Base-by-base conservation (phyloP, 768 basidiomycete genomes). In the Strobilomyces echinocephalus region DNA sequence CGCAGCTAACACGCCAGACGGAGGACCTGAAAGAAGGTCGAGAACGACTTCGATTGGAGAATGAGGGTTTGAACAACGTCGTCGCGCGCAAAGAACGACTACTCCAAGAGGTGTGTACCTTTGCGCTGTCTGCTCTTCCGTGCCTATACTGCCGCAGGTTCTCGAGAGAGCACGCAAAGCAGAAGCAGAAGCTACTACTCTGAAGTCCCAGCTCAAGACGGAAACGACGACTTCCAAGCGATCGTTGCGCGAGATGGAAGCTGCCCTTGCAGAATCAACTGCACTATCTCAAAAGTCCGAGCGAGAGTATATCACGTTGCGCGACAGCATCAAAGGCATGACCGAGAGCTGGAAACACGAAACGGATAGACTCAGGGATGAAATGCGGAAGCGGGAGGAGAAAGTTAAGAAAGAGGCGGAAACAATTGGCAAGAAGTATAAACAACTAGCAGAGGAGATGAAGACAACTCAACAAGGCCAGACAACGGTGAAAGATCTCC, bases 21-120 rank as follows among this genome's bases (percentile, higher is more conserved):
- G 92, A 94, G 67, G 92, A 95, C 68, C 67, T 93, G 66, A 93
- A 92, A 67, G 92, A 94, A 67, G 86, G 82, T 3, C 77, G 91
- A 58, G 92, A 95, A 68, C 75, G 92, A 45, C 70, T 93, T 57
- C 71, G 90, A 52, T 64, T 91, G 46, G 92, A 95, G 71, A 94
- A 91, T 61, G 92, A 94, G 65, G 87, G 87, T 3, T 68, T 94
- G 60, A 91, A 91, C 62, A 90, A 91, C 57, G 91, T 93, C 16
- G 87, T 95, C 21, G 82, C 89, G 28, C 76, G 92, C 54, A 94
- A 94, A 67, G 92, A 95, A 71, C 77, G 92, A 57, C 61, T 93
- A 50, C 69, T 92, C 56, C 92, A 94, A 71, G 92, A 95, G 76
- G 88, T 88, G 57, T 52, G 74, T 61, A 20, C 20, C n/a, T 53